Base-by-base conservation (phyloP, 2,329 filamentous ascomycete genomes). In the Myriosclerotinia duriaeana region DNA sequence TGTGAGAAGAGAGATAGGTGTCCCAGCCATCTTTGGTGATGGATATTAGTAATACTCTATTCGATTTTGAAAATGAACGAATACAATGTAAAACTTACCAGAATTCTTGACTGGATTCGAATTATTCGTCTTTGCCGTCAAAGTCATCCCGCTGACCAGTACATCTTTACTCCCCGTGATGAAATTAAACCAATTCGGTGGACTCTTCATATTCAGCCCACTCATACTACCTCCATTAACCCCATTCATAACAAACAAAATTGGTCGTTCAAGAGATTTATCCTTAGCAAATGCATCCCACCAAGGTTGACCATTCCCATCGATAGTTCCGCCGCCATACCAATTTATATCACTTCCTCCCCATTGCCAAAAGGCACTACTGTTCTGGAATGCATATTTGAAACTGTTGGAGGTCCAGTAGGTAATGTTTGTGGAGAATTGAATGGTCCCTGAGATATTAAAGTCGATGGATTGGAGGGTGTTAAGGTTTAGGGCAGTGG, bases 171-270 rank as follows among this genome's bases (percentile, higher is more conserved):
- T 46, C 3, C 53, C 52, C 0, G 53, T 56, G 15, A 64, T 46
- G 8, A 64, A 48, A 50, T 64, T 64, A n/a, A 64, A 64, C 62
- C 62, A 64, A 44, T 56, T 58, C 2, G 62, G 62, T 5, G 62
- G 53, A 40, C 53, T 64, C 5, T 38, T 64, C 62, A 64, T 64
- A 9, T 36, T 56, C 12, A 64, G 14, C 7, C 40, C 42, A 12
- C 38, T 56, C 62, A 64, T 56, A 64, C 50, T 50, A 14, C 53
- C 62, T 12, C 62, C 62, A 4, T 38, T 58, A 11, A 64, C 20
- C 6, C 62, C 62, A 58, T 64, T 56, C 62, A 64, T 46, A 9
- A 64, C 62, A n/a, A 54, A 64, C 26, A 64, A 56, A 20, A 58
- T 64, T 17, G 62, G 62, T 20, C 62, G 52, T 7, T 1, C 52